Evolutionary conservation across 441 rosid species (phyloP), one percentile per base, ranked within the genome.

Genomic region (Adansonia rubrostipa): DNA sequence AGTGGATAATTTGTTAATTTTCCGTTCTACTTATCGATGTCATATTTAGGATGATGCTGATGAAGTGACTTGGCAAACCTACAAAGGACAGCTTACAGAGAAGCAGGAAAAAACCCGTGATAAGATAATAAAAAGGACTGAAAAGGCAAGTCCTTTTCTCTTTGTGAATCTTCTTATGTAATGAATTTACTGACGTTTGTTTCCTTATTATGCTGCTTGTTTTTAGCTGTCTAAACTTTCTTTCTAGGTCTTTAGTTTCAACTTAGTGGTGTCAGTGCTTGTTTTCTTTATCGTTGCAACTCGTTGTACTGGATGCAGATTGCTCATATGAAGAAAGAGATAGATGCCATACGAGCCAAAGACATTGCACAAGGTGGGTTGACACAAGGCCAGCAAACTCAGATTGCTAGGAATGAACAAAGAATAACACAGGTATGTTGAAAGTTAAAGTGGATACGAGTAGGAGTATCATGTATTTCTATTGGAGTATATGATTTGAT

Each of bases 321-420:
- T 88, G 95, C 95, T 79, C 98, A 96, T 82, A 96, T 94, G 98
- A 96, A 88, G 89, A 96, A 90, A 85, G 99, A 96, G 87, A 87
- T 96, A 84, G 92, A 93, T 88, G 94, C 93, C 66, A 96, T 96
- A 65, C 97, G 98, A 78, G 98, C 89, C 71, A 96, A 96, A 89
- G 99, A 96, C 85, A 96, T 96, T 74, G 75, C 91, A 74, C 99
- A 94, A 86, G 98, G 99, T 79, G 99, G 98, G 75, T 80, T 96
- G 83, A 96, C 98, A 6, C 98, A 96, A 82, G 99, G 99, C 42
- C 98, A 96, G 80, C 99, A 96, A 87, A 96, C 98, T 70, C 98
- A 94, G 87, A 96, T 96, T 85, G 97, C 98, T 80, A 92, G 99
- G 73, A 96, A 96, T 86, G 98, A 96, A 66, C 98, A 93, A 89